Evolutionary conservation across 2,329 filamentous ascomycete genomes (phyloP).

Genomic region (Ophiostoma tasmaniense): DNA sequence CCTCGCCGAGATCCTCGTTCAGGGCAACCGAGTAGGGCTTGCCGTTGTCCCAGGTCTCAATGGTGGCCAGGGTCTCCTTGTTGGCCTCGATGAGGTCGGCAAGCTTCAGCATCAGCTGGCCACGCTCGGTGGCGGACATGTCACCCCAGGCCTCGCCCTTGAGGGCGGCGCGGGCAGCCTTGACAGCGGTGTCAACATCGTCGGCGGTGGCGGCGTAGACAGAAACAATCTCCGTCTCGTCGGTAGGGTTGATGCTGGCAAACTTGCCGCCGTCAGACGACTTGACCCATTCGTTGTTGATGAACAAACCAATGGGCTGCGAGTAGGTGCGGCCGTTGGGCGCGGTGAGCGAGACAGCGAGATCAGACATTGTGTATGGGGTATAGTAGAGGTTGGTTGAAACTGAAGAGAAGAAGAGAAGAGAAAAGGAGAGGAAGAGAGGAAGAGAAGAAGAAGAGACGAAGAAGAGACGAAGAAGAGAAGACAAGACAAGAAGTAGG

Average conservation of each 20-base stretch:
- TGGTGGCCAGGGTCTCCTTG: conserved; percentile 32
- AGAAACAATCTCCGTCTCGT: conserved; percentile 16
- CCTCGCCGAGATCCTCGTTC: conserved; percentile 14
- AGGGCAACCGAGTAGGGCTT: conserved; percentile 40
- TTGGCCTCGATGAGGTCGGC: conserved; percentile 35
- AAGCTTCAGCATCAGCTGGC: conserved; percentile 36
- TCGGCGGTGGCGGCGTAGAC: conserved; percentile 16
- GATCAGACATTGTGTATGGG: conserved; percentile 16
- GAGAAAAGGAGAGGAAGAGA: background rate
- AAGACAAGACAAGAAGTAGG: background rate
- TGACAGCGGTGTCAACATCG: conserved; percentile 19
- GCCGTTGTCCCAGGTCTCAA: conserved; percentile 76
- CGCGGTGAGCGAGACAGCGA: conserved; percentile 54
- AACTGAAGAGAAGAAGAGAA: background rate
- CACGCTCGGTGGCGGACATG: conserved; percentile 24
- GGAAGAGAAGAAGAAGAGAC: background rate
- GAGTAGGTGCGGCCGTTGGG: conserved; percentile 66
- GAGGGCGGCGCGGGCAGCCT: conserved; percentile 20
- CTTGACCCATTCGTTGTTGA: conserved; percentile 72
- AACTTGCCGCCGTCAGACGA: conserved; percentile 57
- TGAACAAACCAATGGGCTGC: conserved; percentile 68
- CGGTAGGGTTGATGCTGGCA: conserved; percentile 57
- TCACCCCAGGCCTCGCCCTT: conserved; percentile 15
- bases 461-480: background rate
- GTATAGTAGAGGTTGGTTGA: background rate